Base-by-base conservation (phyloP, 2,329 filamentous ascomycete genomes). In the Thielaviopsis punctulata region DNA sequence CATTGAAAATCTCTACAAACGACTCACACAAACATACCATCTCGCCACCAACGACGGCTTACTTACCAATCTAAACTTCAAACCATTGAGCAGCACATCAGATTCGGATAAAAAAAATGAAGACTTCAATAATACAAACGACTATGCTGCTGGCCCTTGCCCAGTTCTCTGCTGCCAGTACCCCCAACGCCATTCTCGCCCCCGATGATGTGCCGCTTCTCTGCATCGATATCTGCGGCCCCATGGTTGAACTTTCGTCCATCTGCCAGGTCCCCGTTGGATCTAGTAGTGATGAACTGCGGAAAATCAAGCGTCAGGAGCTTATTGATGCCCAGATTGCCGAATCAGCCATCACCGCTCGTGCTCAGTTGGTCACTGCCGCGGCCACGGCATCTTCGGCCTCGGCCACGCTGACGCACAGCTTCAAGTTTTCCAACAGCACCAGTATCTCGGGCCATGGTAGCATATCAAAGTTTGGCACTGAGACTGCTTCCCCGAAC, bases 211-310 rank as follows among this genome's bases (percentile, higher is more conserved):
- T 69, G 15, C 67, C 67, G 27, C 53, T 68, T 21, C 59, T 61
- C 50, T 69, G 67, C 54, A 65, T 65, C 33, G 64, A 63, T 39
- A 68, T 69, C 49, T 69, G 67, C 59, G 67, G 66, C 4, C 67
- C 67, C 49, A 64, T 69, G 48, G 66, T 69, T 52, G 67, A 69
- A 58, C 58, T 69, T n/a, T 64, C 65, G 27, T 59, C 59, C 9
- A 62, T 63, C 45, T 69, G 67, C 60, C 61, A 62, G 56, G 48
- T 60, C 27, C 57, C 58, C 12, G 45, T 55, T 15, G 49, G 22
- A n/a, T 9, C 47, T 23, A 50, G 52, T 45, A 51, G 47, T 18
- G 52, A 60, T 8, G 58, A 61, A 49, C 53, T 58, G 41, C 55
- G 57, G 44, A 57, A 58, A 22, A 52, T 64, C n/a, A 60, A 59